Evolutionary conservation across 2,329 filamentous ascomycete genomes (phyloP), one percentile per base, ranked within the genome.

Genomic region (Pestalotiopsis sp.): DNA sequence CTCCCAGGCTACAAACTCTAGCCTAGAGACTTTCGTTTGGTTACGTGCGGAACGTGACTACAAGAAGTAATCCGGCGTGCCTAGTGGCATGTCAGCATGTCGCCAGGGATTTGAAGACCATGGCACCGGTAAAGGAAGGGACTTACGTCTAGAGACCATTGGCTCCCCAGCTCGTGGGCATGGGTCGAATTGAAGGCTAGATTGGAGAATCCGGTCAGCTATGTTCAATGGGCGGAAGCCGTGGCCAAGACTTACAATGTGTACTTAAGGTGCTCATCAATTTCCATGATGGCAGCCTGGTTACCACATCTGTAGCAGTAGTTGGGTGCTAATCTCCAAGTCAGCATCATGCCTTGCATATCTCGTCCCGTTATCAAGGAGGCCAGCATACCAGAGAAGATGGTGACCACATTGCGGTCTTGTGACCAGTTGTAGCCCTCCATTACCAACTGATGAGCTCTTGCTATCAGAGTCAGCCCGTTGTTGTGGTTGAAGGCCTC

Each of bases 401-500:
- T 98, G 49, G 96, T 99, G 70, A 99, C 96, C 65, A 99, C 96
- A 75, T 99, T 98, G 73, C 95, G 87, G 80, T 98, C 96, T 82
- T 98, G 96, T 73, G 95, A 98, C 96, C 96, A 99, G 81, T 98
- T 99, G 83, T 98, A 99, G 63, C 96, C 96, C 82, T 99, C 96
- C 95, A 98, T 99, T 70, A 99, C 96, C 80, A 99, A 86, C 85
- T 99, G 96, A 87, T 99, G 96, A 67, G 96, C 96, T 82, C 96
- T 89, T 70, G 96, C 96, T 78, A 99, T 97, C 71, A 98, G 86
- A 67, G 95, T 98, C 82, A 99, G 85, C 68, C 95, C 95, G 78
- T 99, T 99, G 87, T 98, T 98, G 81, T 98, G 95, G 83, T 98
- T 98, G 86, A 99, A 99, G 1, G 95, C 95, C 84, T 99, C 95